These are phyloP conservation scores for Annona cherimola DNA, from an alignment of 164 flowering plant species.

Conservation along the genomic window DNA sequence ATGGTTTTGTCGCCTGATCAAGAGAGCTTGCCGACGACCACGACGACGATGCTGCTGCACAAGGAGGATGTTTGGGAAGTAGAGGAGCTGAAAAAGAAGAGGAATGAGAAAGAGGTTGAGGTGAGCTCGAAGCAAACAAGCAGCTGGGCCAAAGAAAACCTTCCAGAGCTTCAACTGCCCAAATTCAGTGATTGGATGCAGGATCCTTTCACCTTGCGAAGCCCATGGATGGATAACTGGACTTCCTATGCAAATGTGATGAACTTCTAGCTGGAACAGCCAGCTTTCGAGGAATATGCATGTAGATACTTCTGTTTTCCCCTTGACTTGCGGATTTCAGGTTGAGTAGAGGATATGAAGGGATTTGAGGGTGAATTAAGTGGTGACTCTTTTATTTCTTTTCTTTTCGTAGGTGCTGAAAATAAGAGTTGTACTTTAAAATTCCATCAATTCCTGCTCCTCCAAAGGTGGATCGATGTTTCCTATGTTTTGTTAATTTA, in stretches of 20 bases:
- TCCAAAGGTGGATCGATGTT: too few relatives aligned
- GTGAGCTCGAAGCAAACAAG: constrained; percentile 10
- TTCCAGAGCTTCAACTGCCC: constrained; percentile 67
- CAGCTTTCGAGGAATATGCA: too few relatives aligned
- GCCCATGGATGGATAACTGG: constrained; percentile 64
- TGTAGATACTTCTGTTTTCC: too few relatives aligned
- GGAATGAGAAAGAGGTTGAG: not conserved
- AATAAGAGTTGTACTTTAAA: too few relatives aligned
- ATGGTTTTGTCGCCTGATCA: constrained; percentile 22
- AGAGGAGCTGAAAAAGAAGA: constrained; percentile 13
- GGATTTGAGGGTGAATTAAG: too few relatives aligned
- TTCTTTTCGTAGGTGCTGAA: too few relatives aligned
- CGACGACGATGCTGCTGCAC: not conserved
- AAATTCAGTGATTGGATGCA: constrained; percentile 51
- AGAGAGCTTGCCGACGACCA: constrained; percentile 8
- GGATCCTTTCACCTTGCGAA: constrained; percentile 43
- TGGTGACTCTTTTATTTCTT: too few relatives aligned
- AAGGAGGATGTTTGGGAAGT: not conserved
- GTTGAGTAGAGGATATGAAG: too few relatives aligned
- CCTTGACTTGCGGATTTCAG: too few relatives aligned
- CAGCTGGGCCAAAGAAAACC: constrained; percentile 21
- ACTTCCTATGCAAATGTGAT: constrained; percentile 12
- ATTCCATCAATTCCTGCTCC: too few relatives aligned
- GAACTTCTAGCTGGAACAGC: constrained; percentile 32
- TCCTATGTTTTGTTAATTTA: too few relatives aligned